phyloP scores from a whole-genome alignment of 1,284 basidiomycete species.

The Inonotus obliquus region DNA sequence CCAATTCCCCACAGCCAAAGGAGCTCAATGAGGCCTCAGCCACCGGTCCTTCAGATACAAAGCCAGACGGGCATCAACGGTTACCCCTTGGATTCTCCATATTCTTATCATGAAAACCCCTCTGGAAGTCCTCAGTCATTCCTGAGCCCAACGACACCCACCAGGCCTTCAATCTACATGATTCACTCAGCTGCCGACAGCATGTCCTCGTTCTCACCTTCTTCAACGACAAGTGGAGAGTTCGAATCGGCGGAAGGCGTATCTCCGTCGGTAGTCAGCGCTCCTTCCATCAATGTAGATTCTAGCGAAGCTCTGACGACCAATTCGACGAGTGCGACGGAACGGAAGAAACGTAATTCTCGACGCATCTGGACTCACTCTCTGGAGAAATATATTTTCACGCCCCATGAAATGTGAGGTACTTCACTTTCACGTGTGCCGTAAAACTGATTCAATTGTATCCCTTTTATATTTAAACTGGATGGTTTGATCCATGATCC shows the following conservation, averaged over 20 bases:
- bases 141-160: neutral
- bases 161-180: neutral
- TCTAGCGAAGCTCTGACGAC: neutral
- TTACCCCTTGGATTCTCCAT: neutral
- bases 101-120: neutral
- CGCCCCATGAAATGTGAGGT: conserved; percentile 57
- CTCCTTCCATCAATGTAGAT: neutral
- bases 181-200: neutral
- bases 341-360: conserved; percentile 49
- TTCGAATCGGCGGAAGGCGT: neutral
- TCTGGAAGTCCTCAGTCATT: neutral
- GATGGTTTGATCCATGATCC: neutral
- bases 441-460: neutral
- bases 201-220: conserved; percentile 5
- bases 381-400: conserved; percentile 66
- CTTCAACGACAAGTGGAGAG: neutral
- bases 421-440: neutral
- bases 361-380: conserved; percentile 73
- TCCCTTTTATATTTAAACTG: neutral
- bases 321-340: neutral
- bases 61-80: neutral
- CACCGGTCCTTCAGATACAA: neutral
- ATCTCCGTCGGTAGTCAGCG: neutral
- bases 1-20: neutral
- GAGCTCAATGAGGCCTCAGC: neutral